phyloP scores from a whole-genome alignment of 257 asterid genomes.

The Nicotiana paniculata region DNA sequence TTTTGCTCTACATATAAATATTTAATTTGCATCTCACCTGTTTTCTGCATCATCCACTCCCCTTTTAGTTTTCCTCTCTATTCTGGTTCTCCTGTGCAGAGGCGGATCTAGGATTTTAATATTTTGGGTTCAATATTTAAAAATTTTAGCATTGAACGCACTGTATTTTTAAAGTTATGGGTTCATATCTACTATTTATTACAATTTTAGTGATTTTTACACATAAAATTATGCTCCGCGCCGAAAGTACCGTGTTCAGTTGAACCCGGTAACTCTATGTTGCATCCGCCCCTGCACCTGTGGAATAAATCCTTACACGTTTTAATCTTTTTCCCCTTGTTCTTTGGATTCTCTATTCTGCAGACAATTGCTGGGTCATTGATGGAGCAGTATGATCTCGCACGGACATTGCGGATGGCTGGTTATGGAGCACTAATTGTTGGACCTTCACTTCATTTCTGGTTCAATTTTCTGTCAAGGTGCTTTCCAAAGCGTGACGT shows the following conservation, averaged over 20 bases:
- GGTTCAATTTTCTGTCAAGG: slow-evolving; percentile 56
- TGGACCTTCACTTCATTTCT: slow-evolving; percentile 53
- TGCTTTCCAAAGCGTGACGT: slow-evolving; percentile 63
- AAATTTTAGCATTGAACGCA: no score
- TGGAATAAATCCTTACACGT: background rate
- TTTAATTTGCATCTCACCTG: background rate
- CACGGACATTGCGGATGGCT: slow-evolving; percentile 55
- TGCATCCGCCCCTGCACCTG: background rate
- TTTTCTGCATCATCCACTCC: background rate
- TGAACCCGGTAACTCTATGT: no score
- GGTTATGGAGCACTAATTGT: slow-evolving; percentile 44
- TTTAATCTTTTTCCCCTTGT: background rate
- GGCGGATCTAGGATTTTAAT: no score
- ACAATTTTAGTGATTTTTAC: no score
- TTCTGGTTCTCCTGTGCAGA: background rate
- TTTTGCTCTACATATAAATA: background rate
- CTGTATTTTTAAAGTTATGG: no score
- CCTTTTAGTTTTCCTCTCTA: background rate
- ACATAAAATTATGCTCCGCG: no score
- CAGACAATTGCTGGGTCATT: slow-evolving; percentile 37
- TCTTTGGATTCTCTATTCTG: background rate
- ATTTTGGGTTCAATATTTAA: no score
- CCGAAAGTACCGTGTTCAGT: no score
- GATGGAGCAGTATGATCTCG: slow-evolving; percentile 28
- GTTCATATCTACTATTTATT: no score